Evolutionary conservation across 2,329 filamentous ascomycete species (phyloP), one percentile per base, ranked within the genome.

Genomic region (Septoria linicola): DNA sequence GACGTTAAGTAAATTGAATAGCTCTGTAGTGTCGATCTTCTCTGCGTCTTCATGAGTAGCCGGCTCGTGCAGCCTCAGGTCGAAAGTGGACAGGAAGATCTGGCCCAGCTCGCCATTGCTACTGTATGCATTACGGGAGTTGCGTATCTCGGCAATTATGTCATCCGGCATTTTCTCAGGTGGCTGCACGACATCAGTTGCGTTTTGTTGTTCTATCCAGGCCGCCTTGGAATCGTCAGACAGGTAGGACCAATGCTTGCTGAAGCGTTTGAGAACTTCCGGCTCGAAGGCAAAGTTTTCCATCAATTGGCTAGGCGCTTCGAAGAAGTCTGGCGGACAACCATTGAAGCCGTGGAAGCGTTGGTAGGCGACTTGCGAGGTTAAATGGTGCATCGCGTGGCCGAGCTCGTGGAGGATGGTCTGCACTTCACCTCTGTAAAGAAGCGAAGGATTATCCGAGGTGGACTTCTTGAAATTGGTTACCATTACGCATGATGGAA

Each of bases 191-290:
- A 27, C 39, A 25, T 27, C 21, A n/a, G 7, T 39, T 8, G 19
- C 36, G 36, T 39, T 39, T 20, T 39, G 36, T 8, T 19, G 4
- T 16, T 50, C 40, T 25, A 32, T 44, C 45, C 45, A 56, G 2
- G 45, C 44, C 4, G 14, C 32, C 20, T 46, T 36, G 1, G 40
- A 30, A n/a, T 37, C 41, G 17, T 7, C 27, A 25, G 35, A 30
- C n/a, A 52, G 23, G 21, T 56, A 53, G 2, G 51, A 53, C 44
- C 44, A 53, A 42, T 57, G 54, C 21, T 52, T 47, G 31, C 51
- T 54, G 17, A 54, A 35, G 10, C 32, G 34, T 30, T 49, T 51
- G n/a, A 51, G 27, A 17, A 51, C 44, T 2, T 19, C 37, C 4
- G 51, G 44, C 19, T 45, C 34, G n/a, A 36, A 49, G 2, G 31